These are phyloP conservation scores for Panellus pusillus DNA, from an alignment of 768 basidiomycete species.

Conservation along the genomic window DNA sequence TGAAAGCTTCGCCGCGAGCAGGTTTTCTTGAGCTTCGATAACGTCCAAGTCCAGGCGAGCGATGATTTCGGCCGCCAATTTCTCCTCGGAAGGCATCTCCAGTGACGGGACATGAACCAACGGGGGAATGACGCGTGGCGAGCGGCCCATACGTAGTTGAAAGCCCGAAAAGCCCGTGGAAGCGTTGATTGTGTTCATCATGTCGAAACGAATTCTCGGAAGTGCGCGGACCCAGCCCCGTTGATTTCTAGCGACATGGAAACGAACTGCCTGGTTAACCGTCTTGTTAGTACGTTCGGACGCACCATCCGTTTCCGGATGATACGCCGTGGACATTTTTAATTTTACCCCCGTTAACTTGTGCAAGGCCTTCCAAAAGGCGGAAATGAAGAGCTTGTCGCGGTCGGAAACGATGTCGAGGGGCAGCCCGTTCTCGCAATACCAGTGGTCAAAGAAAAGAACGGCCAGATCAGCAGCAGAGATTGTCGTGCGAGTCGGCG, in stretches of 20 bases:
- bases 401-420: constrained; percentile 28
- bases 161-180: constrained; percentile 34
- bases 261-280: constrained; percentile 28
- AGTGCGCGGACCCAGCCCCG: constrained; percentile 30
- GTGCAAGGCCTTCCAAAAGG: constrained; percentile 30
- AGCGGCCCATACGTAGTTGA: constrained; percentile 27
- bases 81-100: constrained; percentile 8
- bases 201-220: constrained; percentile 28
- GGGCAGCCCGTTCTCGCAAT: constrained; percentile 30
- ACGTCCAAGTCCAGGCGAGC: constrained; percentile 18
- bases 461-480: constrained; percentile 13
- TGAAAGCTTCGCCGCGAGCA: constrained; percentile 24
- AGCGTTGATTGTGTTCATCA: constrained; percentile 33
- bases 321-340: constrained; percentile 34
- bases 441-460: constrained; percentile 24
- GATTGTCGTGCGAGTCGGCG: constrained; percentile 3
- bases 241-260: constrained; percentile 31
- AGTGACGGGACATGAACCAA: constrained; percentile 9
- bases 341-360: constrained; percentile 24
- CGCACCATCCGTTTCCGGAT: constrained; percentile 37
- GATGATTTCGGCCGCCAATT: constrained; percentile 10
- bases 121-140: constrained; percentile 25
- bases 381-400: constrained; percentile 29
- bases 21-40: constrained; percentile 27
- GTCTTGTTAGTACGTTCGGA: constrained; percentile 35